Evolutionary conservation across 176 grass and related monocot species (phyloP), one percentile per base, ranked within the genome.

Genomic region (Carex scoparia): DNA sequence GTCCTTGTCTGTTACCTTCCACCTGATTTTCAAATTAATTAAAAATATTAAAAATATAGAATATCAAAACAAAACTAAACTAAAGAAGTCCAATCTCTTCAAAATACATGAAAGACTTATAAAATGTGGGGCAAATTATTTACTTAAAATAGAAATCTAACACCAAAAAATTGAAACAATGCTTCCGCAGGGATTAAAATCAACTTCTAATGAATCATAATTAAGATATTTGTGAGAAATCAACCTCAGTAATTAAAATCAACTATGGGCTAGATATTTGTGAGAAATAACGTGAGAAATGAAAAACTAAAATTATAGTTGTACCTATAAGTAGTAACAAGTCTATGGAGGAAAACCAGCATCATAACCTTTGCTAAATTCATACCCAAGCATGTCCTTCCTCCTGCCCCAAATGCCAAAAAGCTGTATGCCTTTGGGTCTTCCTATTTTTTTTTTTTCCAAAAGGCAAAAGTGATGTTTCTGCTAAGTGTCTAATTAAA

Each of bases 331-430:
- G 77, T 94, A 14, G 91, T 98, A 23, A 98, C 83, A 64, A 98
- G 82, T 14, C 88, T 85, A 44, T 98, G 92, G 12, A 98, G 86
- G 14, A 98, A 94, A 73, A 97, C 90, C 31, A 97, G 87, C 94
- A 97, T 97, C 94, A 97, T 97, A 35, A 87, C 88, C 72, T 90
- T 98, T 46, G 92, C 95, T 23, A 90, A 86, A 79, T 98, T 94
- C 89, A 98, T 94, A 13, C 95, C 95, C 69, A 98, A 40, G 79
- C 95, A 98, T 11, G 82, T 94, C 38, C 95, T 88, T 2, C 86
- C 88, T 37, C 95, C 95, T 42, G 91, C 89, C 86, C 95, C 95
- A 80, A 98, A 98, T 31, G 87, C 91, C 48, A 98, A 54, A 82
- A 89, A 94, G 69, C 90, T 94, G 77, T 90, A 91, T 10, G 92